Base-by-base conservation (phyloP, 495 filamentous ascomycete species). In the Daldinia loculata region DNA sequence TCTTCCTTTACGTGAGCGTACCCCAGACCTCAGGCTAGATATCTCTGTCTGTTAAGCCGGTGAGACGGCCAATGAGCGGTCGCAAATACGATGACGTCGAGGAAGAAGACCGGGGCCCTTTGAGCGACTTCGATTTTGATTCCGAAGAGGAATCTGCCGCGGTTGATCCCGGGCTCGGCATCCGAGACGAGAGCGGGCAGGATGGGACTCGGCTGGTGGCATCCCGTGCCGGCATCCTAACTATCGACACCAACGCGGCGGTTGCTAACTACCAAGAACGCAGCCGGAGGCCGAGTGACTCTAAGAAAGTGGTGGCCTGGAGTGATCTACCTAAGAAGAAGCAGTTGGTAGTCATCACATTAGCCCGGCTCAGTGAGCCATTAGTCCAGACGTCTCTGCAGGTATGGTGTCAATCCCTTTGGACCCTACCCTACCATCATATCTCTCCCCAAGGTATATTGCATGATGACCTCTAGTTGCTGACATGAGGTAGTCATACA, bases 281-380 rank as follows among this genome's bases (percentile, higher is more conserved):
- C 11, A 17, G 30, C 17, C 56, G 65, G 19, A 72, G 36, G 66
- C 61, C 57, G 19, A 63, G 57, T 29, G 36, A 69, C 38, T 57
- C 70, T 12, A 72, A 71, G 45, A 71, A 74, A 38, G 66, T 85
- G 2, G 85, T 91, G 22, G 85, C 87, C n/a, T 92, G 90, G 90
- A 78, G 74, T 27, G 88, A 89, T 53, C 80, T 96, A 1, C 93
- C 93, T 1, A 82, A 86, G 58, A 95, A 93, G 71, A 82, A 87
- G 64, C 93, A 96, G 76, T 82, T 96, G 61, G 79, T 89, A 4
- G 88, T 95, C 64, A 81, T 96, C 56, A 91, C 90, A 0, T 80
- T 93, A 41, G 87, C 92, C 8, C 85, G 93, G 32, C 80, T 95
- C 32, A 92, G 91, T 22, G 92, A 95, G 74, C 92, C 92, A 3